Conservation (phyloP, 1,284 basidiomycete genomes). For the Baeospora myosura region DNA sequence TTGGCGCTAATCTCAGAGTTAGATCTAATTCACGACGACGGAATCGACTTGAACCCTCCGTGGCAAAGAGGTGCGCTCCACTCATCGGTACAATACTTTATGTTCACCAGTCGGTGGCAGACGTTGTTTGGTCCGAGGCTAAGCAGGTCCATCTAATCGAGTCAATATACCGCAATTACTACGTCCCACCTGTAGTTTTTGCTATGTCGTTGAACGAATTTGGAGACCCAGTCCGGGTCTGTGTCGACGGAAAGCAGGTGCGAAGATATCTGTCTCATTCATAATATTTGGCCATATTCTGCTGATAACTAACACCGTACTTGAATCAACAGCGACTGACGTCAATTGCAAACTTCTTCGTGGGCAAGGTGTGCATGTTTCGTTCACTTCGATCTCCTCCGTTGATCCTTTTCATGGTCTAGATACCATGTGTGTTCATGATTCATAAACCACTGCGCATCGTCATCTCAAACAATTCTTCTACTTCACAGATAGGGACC, state of each 20-base stretch:
- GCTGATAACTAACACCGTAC: background rate
- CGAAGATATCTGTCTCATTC: constrained; percentile 6
- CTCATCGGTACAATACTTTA: background rate
- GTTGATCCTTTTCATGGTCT: background rate
- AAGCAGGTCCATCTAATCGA: constrained; percentile 71
- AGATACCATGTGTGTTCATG: constrained; percentile 36
- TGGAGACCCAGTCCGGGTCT: constrained; percentile 46
- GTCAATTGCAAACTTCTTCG: constrained; percentile 64
- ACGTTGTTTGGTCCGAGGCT: constrained; percentile 62
- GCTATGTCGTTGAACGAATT: constrained; percentile 45
- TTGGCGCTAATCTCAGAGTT: background rate
- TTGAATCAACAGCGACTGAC: constrained; percentile 40
- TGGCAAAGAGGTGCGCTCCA: constrained; percentile 56
- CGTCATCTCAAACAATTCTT: too few relatives aligned
- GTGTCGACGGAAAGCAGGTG: constrained; percentile 71
- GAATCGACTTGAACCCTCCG: constrained; percentile 56
- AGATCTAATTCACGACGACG: constrained; percentile 58
- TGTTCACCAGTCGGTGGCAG: constrained; percentile 26
- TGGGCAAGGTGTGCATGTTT: constrained; percentile 47
- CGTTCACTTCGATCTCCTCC: background rate
- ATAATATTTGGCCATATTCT: background rate
- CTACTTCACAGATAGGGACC: constrained; percentile 39
- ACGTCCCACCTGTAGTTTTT: constrained; percentile 69
- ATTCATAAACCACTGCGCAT: too few relatives aligned
- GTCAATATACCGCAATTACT: constrained; percentile 68